Conservation (phyloP, 2,329 filamentous ascomycete genomes). For the Thielaviopsis musarum region DNA sequence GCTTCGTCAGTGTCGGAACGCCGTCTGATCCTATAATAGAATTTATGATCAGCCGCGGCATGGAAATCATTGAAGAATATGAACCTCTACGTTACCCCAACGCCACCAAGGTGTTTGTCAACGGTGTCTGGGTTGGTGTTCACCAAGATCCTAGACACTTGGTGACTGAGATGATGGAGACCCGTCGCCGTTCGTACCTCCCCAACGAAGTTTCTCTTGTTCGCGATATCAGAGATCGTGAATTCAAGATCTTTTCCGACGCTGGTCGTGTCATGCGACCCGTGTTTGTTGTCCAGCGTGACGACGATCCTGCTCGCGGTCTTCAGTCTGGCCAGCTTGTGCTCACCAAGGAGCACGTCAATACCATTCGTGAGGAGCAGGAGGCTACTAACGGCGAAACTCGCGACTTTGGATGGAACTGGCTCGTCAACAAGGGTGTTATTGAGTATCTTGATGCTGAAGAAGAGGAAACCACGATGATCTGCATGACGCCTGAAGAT, state of each 20-base stretch:
- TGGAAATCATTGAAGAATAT: slow-evolving; percentile 95
- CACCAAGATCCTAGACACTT: slow-evolving; percentile 78
- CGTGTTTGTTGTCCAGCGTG: slow-evolving; percentile 83
- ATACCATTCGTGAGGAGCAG: slow-evolving; percentile 59
- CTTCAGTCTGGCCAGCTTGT: slow-evolving; percentile 52
- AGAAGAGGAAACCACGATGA: slow-evolving; percentile 98
- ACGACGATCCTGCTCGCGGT: slow-evolving; percentile 51
- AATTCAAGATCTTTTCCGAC: slow-evolving; percentile 98
- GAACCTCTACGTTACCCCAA: slow-evolving; percentile 71
- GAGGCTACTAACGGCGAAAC: slow-evolving; percentile 42
- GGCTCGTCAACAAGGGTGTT: slow-evolving; percentile 65
- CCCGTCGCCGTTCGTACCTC: slow-evolving; percentile 67
- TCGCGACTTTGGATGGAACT: slow-evolving; percentile 70
- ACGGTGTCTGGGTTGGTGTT: slow-evolving; percentile 94
- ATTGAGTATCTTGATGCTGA: slow-evolving; percentile 96
- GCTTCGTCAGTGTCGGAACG: slow-evolving; percentile 90
- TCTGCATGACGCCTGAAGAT: slow-evolving; percentile 96
- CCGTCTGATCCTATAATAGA: slow-evolving; percentile 80
- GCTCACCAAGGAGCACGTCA: slow-evolving; percentile 65
- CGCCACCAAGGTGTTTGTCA: slow-evolving; percentile 95
- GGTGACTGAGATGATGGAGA: slow-evolving; percentile 58
- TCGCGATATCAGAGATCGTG: slow-evolving; percentile 87
- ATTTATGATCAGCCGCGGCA: slow-evolving; percentile 89
- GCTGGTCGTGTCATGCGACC: slow-evolving; percentile 89
- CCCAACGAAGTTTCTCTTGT: slow-evolving; percentile 89